phyloP scores from a whole-genome alignment of 306 rosid genomes.

The Glycine tomentella region DNA sequence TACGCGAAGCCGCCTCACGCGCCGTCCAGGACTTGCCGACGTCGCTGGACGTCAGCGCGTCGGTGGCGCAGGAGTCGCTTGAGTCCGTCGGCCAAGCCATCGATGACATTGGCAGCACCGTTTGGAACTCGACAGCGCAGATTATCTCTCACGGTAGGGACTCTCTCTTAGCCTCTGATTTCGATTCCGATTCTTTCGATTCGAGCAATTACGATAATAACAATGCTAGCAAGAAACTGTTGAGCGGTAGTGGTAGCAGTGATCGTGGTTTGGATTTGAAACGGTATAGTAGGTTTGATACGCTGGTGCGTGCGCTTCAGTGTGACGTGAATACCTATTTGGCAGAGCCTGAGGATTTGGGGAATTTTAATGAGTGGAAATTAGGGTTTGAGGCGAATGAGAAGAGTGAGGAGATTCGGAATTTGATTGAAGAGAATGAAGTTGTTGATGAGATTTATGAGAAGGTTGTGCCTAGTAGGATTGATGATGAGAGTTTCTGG shows the following conservation, averaged over 20 bases:
- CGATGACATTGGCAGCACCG: conserved; percentile 86
- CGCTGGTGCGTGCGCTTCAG: conserved; percentile 71
- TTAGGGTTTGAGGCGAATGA: conserved; percentile 68
- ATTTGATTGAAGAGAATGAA: conserved; percentile 63
- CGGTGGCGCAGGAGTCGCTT: conserved; percentile 94
- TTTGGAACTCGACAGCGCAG: conserved; percentile 91
- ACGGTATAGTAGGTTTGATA: conserved; percentile 82
- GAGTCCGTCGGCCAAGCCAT: conserved; percentile 96
- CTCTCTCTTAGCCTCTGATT: conserved; percentile 55
- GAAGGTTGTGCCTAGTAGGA: conserved; percentile 65
- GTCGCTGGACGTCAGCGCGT: conserved; percentile 80
- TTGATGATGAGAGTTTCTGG: conserved; percentile 73
- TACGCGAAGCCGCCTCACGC: conserved; percentile 91
- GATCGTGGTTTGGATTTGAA: conserved; percentile 54
- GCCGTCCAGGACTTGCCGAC: conserved; percentile 84
- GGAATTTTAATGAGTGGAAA: conserved; percentile 69
- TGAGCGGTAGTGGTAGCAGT: conserved; percentile 50
- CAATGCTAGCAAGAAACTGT: conserved; percentile 29
- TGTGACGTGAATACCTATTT: conserved; percentile 67
- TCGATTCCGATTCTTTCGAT: conserved; percentile 62
- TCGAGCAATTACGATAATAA: conserved; percentile 13
- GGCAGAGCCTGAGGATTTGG: conserved; percentile 86
- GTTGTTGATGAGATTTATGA: conserved; percentile 64
- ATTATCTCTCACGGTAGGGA: conserved; percentile 86
- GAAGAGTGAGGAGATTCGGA: conserved; percentile 63